Base-by-base conservation (phyloP, 2,329 filamentous ascomycete species). In the Aaosphaeria arxii region DNA sequence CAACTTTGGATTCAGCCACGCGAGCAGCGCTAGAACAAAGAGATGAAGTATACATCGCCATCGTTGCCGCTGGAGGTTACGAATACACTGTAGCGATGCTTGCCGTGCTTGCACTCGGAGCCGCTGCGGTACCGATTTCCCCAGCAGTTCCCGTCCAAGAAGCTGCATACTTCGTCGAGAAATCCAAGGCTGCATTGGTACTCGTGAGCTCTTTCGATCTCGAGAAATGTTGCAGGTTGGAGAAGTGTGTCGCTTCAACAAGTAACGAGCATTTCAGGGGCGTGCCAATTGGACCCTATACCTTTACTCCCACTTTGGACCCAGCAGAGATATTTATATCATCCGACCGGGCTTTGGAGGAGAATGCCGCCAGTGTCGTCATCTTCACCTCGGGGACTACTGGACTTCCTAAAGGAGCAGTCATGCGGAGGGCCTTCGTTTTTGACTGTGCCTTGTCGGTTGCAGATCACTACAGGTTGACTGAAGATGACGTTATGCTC, bases 361-460 rank as follows among this genome's bases (percentile, higher is more conserved):
- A 75, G 42, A 74, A 69, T 47, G 69, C 54, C 11, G 67, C 70
- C 1, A 70, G 65, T 4, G 65, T 76, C 5, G 72, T 76, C 3
- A 75, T 76, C 28, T 76, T 75, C 59, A 76, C 72, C 4, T 74
- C 70, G n/a, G 74, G 74, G 1, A 77, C 72, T 0, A 77, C 74
- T 2, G 74, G 74, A 0, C 69, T 69, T 1, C 74, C 74, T 0
- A 77, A 76, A 52, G 74, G 72, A 11, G 70, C 71, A 29, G 71
- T 76, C 1, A 75, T 75, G 72, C 66, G 71, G 7, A 61, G 73
- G 35, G 64, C 67, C 1, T 75, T 70, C 51, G 63, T 71, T 7
- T 71, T 71, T 48, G 64, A 69, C 40, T 57, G 55, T 35, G 66
- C 65, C 1, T 40, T 67, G 13, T 59, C 61, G 9, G 55, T 70